phyloP scores from a whole-genome alignment of 169 alveolate genomes.

The Plasmodium fragile region DNA sequence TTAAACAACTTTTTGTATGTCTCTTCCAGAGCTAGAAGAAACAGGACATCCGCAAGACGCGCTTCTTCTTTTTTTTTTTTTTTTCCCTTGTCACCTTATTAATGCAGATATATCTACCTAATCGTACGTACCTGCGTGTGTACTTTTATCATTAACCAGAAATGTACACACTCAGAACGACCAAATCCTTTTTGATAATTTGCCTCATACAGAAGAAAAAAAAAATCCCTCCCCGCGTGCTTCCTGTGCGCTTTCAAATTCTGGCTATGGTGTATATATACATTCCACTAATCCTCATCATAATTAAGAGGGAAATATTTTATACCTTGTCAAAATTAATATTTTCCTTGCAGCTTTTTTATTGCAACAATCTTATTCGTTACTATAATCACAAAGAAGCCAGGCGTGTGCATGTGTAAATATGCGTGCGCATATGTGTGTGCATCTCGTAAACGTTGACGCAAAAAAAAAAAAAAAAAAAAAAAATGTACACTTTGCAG shows the following conservation, averaged over 20 bases:
- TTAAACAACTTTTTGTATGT: neutral
- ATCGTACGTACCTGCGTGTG: neutral
- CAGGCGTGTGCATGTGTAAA: neutral
- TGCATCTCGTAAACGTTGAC: neutral
- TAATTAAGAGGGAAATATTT: neutral
- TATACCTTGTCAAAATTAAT: neutral
- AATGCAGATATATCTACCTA: neutral
- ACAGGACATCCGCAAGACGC: neutral
- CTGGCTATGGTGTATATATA: neutral
- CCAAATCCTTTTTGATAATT: neutral
- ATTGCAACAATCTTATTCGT: neutral
- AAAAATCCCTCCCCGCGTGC: neutral
- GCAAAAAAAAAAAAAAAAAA: neutral
- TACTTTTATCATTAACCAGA: neutral
- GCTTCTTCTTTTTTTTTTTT: neutral
- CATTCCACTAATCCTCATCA: neutral
- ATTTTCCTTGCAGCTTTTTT: neutral
- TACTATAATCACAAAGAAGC: neutral
- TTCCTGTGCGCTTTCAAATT: neutral
- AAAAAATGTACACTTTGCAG: neutral
- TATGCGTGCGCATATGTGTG: neutral
- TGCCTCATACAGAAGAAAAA: neutral
- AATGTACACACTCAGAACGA: neutral
- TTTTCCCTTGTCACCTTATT: neutral
- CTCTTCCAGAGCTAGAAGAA: neutral